Conservation (phyloP, 164 flowering plant species). For the Akebia trifoliata region DNA sequence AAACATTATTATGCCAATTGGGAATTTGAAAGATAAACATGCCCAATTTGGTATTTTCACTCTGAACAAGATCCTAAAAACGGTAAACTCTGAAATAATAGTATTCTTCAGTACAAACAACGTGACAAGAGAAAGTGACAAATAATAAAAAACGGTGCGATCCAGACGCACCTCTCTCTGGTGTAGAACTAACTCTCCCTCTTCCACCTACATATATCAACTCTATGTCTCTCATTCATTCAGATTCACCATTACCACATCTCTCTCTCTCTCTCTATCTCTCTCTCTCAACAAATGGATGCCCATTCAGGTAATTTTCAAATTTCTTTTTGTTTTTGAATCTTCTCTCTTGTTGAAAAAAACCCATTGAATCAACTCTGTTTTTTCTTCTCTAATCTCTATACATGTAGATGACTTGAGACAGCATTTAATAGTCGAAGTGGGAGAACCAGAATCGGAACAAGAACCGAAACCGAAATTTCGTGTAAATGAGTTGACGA, state of each 20-base stretch:
- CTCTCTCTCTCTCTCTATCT: too few relatives aligned
- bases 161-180: neutral
- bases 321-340: too few relatives aligned
- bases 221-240: too few relatives aligned
- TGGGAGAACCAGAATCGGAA: neutral
- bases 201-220: neutral
- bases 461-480: slow-evolving; percentile 13
- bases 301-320: slow-evolving; percentile 2
- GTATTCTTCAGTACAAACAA: too few relatives aligned
- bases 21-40: neutral
- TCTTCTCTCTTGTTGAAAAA: neutral
- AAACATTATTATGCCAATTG: too few relatives aligned
- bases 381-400: neutral
- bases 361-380: too few relatives aligned
- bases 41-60: neutral
- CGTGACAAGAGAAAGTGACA: too few relatives aligned
- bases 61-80: too few relatives aligned
- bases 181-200: neutral
- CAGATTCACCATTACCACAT: too few relatives aligned
- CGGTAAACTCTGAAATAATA: too few relatives aligned
- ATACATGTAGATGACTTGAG: slow-evolving; percentile 8
- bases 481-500: slow-evolving; percentile 16
- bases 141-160: neutral
- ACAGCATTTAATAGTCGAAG: slow-evolving; percentile 16
- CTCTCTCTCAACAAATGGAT: neutral